Evolutionary conservation across 2,329 filamentous ascomycete genomes (phyloP).

Genomic region (Penicillium sp.): DNA sequence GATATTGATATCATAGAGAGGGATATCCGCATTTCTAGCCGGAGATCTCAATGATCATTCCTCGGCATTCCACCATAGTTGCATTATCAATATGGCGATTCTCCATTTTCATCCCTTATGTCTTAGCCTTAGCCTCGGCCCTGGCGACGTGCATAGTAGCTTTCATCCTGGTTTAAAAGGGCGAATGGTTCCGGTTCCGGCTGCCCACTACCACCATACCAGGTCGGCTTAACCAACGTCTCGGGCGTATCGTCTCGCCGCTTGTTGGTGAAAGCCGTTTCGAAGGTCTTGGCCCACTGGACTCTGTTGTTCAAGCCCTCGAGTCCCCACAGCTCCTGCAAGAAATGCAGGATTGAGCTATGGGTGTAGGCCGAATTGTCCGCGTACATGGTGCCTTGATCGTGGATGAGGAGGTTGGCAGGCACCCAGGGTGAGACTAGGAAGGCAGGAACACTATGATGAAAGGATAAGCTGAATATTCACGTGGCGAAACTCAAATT

Average conservation of each 20-base stretch:
- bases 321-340: conserved; percentile 42
- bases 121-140: not conserved
- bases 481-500: not conserved
- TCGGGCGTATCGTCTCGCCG: conserved; percentile 27
- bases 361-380: too few relatives aligned
- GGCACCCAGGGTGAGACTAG: conserved; percentile 21
- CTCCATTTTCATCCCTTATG: not conserved
- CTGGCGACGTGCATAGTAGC: conserved; percentile 21
- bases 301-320: conserved; percentile 43
- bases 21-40: not conserved
- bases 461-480: not conserved
- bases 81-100: not conserved
- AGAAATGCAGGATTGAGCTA: conserved; percentile 25
- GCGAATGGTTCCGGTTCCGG: conserved; percentile 35
- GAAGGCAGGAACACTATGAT: conserved; percentile 35
- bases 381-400: too few relatives aligned
- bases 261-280: conserved; percentile 32
- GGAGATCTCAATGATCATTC: not conserved
- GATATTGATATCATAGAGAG: not conserved
- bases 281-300: conserved; percentile 45
- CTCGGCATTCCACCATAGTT: not conserved
- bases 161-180: conserved; percentile 33
- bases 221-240: conserved; percentile 11
- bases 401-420: too few relatives aligned
- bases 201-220: conserved; percentile 30